phyloP scores from a whole-genome alignment of 768 basidiomycete genomes.

The Agrocybe praecox region DNA sequence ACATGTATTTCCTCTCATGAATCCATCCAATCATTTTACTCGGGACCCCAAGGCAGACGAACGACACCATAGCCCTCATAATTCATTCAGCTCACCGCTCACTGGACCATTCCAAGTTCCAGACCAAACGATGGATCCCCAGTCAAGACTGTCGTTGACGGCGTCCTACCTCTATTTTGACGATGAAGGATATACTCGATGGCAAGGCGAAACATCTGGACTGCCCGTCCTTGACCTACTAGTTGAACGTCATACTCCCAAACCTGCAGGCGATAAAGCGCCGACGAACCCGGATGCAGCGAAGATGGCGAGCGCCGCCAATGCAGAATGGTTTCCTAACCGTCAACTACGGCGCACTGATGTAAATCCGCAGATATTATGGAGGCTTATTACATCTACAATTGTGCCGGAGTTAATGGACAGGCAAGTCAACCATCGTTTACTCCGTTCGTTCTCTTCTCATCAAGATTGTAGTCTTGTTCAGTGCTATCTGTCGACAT shows the following conservation, averaged over 20 bases:
- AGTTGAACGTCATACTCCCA: constrained; percentile 64
- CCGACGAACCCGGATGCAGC: constrained; percentile 25
- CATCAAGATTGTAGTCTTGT: constrained; percentile 53
- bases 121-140: constrained; percentile 44
- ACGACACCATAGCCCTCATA: constrained; percentile 46
- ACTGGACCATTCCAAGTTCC: constrained; percentile 30
- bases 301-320: constrained; percentile 34
- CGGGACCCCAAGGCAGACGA: constrained; percentile 45
- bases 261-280: constrained; percentile 26
- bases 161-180: constrained; percentile 87
- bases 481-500: constrained; percentile 86
- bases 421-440: constrained; percentile 51
- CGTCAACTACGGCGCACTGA: constrained; percentile 73
- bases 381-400: constrained; percentile 84
- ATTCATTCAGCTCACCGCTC: constrained; percentile 42
- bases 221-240: constrained; percentile 86
- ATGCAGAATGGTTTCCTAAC: constrained; percentile 81
- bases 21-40: constrained; percentile 79
- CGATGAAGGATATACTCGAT: constrained; percentile 84
- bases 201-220: constrained; percentile 94
- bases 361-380: constrained; percentile 84
- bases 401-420: constrained; percentile 94
- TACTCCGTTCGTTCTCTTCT: constrained; percentile 14
- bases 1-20: constrained; percentile 76
- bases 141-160: constrained; percentile 65